phyloP scores from a whole-genome alignment of 2,329 filamentous ascomycete genomes.

The Cladophialophora carrionii region DNA sequence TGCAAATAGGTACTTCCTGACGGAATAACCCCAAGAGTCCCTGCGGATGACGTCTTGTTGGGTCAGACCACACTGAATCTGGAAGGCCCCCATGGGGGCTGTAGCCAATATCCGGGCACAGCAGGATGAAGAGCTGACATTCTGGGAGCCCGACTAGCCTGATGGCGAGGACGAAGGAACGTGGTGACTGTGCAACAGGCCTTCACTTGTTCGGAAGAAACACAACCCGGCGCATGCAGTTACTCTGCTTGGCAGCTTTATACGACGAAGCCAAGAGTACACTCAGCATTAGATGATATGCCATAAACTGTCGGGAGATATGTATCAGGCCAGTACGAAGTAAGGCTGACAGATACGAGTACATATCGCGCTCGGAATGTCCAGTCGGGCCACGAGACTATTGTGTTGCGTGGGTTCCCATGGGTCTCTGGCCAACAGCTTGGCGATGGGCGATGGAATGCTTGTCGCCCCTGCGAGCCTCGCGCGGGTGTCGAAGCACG shows the following conservation, averaged over 20 bases:
- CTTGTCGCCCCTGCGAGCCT: too few species aligned
- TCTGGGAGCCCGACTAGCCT: not conserved
- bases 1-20: not conserved
- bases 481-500: too few species aligned
- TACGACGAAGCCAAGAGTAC: constrained; percentile 12
- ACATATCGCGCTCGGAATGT: not conserved
- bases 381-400: not conserved
- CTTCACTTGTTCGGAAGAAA: not conserved
- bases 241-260: not conserved
- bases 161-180: not conserved
- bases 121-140: not conserved
- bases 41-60: not conserved
- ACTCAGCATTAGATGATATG: constrained; percentile 16
- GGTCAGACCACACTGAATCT: not conserved
- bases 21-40: too few species aligned
- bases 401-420: too few species aligned
- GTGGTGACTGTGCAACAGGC: not conserved
- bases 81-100: not conserved
- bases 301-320: not conserved
- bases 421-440: too few species aligned
- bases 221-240: not conserved
- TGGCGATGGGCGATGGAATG: too few species aligned
- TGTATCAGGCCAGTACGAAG: constrained; percentile 9
- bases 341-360: constrained; percentile 8
- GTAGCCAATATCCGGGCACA: not conserved